Base-by-base conservation (phyloP, 257 asterid genomes). In the Linderniella brevidens region DNA sequence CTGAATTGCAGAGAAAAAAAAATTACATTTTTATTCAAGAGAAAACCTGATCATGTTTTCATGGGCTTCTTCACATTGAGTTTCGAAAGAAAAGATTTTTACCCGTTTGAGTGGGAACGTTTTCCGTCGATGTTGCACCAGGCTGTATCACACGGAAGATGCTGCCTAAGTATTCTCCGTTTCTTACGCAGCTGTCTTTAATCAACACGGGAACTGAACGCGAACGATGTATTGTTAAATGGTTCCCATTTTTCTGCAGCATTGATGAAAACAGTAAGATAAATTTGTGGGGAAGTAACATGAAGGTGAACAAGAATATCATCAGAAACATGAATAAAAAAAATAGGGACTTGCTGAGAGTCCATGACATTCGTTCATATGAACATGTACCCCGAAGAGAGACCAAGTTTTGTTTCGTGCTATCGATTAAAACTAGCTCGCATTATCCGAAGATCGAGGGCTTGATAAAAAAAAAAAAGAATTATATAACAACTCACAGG, bases 171-270 rank as follows among this genome's bases (percentile, higher is more conserved):
- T 43, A 53, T 37, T 77, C 90, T 63, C 57, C 57, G 59, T 74
- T 92, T 58, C 74, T 83, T 13, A 62, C 36, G 58, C 80, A 70
- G 56, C 68, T 82, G 13, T 78, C 85, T 71, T 84, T 64, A 41
- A 58, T 56, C 46, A 88, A 53, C 20, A 29, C 72, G 8, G 98
- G 98, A 6, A 88, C 94, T 38, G 96, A 88, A 50, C 45, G 80
- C 11, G 98, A 88, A 42, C 96, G 93, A 48, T 75, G 98, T 16
- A 88, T 84, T 19, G 82, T 57, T 42, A 56, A 50, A 59, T 48
- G 61, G 55, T 39, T 19, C 49, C 59, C 77, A 43, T 68, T 73
- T 65, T 73, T 80, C 94, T 85, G 85, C 54, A 65, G 4, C 55
- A 52, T 65, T 9, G 58, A 51, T 47, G 41, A 55, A 43, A 52